These are phyloP conservation scores for Fusarium tupiense DNA, from an alignment of 2,329 filamentous ascomycete species.

Conservation along the genomic window DNA sequence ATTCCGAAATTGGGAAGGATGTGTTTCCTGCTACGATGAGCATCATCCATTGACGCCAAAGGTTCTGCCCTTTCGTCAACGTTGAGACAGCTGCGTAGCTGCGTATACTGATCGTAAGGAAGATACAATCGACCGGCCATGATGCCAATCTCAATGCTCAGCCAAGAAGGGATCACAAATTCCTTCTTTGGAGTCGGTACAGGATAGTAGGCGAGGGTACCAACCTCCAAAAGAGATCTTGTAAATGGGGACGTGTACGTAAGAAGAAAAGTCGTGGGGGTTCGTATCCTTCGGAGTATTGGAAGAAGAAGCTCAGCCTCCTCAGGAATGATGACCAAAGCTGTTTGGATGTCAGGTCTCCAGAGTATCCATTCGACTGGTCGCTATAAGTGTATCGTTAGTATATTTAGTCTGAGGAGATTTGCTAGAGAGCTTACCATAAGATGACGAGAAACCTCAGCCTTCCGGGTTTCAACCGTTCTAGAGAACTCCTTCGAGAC, in stretches of 20 bases:
- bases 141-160: neutral
- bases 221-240: neutral
- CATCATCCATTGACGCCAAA: accelerated
- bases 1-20: neutral
- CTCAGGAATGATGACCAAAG: neutral
- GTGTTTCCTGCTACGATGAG: neutral
- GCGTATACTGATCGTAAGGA: neutral
- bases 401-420: neutral
- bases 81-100: neutral
- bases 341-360: neutral
- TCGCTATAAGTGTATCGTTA: neutral
- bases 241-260: neutral
- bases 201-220: neutral
- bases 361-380: constrained; percentile 2
- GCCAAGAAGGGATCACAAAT: neutral
- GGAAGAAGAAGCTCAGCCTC: constrained; percentile 5
- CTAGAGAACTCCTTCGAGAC: neutral
- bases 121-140: neutral
- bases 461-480: neutral
- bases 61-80: too few relatives aligned
- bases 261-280: neutral
- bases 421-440: neutral
- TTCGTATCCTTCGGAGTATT: neutral
- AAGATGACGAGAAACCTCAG: neutral
- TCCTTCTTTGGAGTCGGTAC: neutral